A percentile compares a stretch with the other conserved stretches of the same genome.
These are phyloP conservation scores for Penicillium sp. DNA, from an alignment of 2,329 filamentous ascomycete species.

Conservation along the genomic window DNA sequence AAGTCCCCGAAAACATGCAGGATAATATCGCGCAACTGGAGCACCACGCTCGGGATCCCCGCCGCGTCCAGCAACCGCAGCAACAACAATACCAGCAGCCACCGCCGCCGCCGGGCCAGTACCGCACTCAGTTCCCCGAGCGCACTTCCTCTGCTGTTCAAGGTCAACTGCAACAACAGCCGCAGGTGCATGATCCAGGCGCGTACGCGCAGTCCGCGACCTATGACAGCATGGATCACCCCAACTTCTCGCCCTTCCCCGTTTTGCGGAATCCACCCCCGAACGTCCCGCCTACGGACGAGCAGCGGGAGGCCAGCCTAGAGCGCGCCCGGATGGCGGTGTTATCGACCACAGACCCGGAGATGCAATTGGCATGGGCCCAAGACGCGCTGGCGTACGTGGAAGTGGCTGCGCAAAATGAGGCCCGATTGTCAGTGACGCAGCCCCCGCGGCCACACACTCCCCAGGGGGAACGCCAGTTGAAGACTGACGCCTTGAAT, in stretches of 20 bases:
- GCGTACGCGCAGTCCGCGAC: slow-evolving; percentile 54
- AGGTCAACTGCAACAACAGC: slow-evolving; percentile 28
- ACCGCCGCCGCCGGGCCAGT: slow-evolving; percentile 28
- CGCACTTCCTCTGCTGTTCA: slow-evolving; percentile 39
- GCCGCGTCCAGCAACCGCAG: slow-evolving; percentile 42
- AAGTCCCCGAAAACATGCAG: slow-evolving; percentile 96
- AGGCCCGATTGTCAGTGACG: slow-evolving; percentile 63
- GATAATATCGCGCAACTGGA: slow-evolving; percentile 90
- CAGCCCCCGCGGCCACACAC: slow-evolving; percentile 69
- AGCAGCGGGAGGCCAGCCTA: slow-evolving; percentile 87
- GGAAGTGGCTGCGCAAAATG: slow-evolving; percentile 77
- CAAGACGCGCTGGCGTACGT: slow-evolving; percentile 88
- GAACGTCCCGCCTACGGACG: slow-evolving; percentile 89
- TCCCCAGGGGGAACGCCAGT: slow-evolving; percentile 82
- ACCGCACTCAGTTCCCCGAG: slow-evolving; percentile 37
- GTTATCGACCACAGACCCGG: slow-evolving; percentile 88
- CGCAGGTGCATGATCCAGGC: slow-evolving; percentile 37
- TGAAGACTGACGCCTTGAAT: slow-evolving; percentile 84
- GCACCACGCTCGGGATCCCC: slow-evolving; percentile 62
- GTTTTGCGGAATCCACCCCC: slow-evolving; percentile 74
- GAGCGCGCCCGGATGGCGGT: slow-evolving; percentile 82
- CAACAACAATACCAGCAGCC: slow-evolving; percentile 32
- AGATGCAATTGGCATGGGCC: slow-evolving; percentile 96
- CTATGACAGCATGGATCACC: slow-evolving; percentile 54
- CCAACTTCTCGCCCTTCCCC: slow-evolving; percentile 89